Conservation (phyloP, 202 grass and related monocot species). For the Zoysia matrella region DNA sequence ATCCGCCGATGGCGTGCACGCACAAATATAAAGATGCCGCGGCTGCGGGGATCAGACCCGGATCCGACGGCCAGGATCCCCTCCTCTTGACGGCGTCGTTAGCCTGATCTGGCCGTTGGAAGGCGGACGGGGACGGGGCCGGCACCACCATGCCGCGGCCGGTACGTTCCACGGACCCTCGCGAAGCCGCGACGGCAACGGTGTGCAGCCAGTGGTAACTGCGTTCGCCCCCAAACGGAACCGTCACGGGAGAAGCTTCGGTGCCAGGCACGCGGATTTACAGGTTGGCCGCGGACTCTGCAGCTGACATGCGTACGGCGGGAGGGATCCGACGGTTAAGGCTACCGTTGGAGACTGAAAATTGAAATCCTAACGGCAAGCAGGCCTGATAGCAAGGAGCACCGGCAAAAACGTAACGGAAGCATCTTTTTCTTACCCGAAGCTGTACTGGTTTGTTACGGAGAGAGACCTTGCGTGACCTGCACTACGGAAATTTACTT, state of each 20-base stretch:
- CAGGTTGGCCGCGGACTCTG: neutral
- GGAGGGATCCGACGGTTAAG: constrained; percentile 3
- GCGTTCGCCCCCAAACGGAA: neutral
- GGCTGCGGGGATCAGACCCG: constrained; percentile 32
- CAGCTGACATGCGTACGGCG: neutral
- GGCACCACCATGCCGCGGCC: constrained; percentile 23
- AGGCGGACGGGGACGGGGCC: neutral
- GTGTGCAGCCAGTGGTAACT: constrained; percentile 26
- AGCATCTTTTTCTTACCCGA: neutral
- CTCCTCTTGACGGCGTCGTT: constrained; percentile 53
- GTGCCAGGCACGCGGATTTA: neutral
- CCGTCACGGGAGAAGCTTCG: constrained; percentile 31
- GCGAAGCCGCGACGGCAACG: neutral
- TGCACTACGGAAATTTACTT: neutral
- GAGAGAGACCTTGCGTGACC: constrained; percentile 12
- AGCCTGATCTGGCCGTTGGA: constrained; percentile 55
- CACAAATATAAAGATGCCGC: constrained; percentile 41
- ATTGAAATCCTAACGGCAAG: constrained; percentile 28
- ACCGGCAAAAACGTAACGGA: neutral
- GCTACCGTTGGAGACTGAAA: neutral
- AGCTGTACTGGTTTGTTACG: neutral
- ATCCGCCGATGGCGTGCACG: constrained; percentile 44
- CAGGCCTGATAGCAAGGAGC: too few relatives aligned
- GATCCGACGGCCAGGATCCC: constrained; percentile 47
- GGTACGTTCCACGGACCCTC: constrained; percentile 8